Percentiles rank a stretch among this genome's conserved stretches.
These are phyloP conservation scores for Triglochin maritima DNA, from an alignment of 106 monocot genomes.

Conservation along the genomic window DNA sequence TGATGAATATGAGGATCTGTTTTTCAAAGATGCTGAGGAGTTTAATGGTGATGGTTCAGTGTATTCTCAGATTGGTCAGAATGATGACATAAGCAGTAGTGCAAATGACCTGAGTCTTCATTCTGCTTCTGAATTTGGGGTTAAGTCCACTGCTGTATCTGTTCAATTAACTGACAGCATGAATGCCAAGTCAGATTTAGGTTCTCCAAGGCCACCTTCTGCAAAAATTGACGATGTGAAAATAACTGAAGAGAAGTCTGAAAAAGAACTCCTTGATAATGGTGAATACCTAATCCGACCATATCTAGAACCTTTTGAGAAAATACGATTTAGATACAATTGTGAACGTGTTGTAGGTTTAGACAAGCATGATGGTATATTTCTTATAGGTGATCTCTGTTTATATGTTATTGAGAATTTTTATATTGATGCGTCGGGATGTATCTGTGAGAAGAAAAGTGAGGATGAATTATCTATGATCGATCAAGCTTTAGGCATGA, in stretches of 20 bases:
- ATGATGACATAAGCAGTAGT: slow-evolving; percentile 77
- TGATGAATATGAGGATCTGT: slow-evolving; percentile 36
- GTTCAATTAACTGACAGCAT: slow-evolving; percentile 58
- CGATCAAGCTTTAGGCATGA: slow-evolving; percentile 96
- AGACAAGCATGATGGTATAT: slow-evolving; percentile 99
- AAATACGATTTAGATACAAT: slow-evolving; percentile 85
- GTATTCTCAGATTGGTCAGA: slow-evolving; percentile 49
- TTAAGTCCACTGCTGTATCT: slow-evolving; percentile 56
- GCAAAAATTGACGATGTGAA: slow-evolving; percentile 42
- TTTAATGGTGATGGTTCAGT: slow-evolving; percentile 38
- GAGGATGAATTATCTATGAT: slow-evolving; percentile 89
- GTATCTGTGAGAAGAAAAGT: slow-evolving; percentile 85
- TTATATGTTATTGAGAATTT: slow-evolving; percentile 97
- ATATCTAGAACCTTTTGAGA: slow-evolving; percentile 81
- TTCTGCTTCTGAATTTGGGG: slow-evolving; percentile 63
- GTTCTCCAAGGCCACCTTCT: slow-evolving; percentile 60
- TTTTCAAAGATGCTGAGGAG: slow-evolving; percentile 41
- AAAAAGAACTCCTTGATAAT: slow-evolving; percentile 86
- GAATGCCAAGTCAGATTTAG: slow-evolving; percentile 53
- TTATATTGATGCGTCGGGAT: slow-evolving; percentile 84
- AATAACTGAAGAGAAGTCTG: slow-evolving; percentile 51
- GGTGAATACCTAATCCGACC: slow-evolving; percentile 96
- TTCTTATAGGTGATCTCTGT: slow-evolving; percentile 83
- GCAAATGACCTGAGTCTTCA: slow-evolving; percentile 78
- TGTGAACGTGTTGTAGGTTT: slow-evolving; percentile 97